phyloP scores from a whole-genome alignment of 192 early-diverging fungal species.

The Bifiguratus adelaidae region DNA sequence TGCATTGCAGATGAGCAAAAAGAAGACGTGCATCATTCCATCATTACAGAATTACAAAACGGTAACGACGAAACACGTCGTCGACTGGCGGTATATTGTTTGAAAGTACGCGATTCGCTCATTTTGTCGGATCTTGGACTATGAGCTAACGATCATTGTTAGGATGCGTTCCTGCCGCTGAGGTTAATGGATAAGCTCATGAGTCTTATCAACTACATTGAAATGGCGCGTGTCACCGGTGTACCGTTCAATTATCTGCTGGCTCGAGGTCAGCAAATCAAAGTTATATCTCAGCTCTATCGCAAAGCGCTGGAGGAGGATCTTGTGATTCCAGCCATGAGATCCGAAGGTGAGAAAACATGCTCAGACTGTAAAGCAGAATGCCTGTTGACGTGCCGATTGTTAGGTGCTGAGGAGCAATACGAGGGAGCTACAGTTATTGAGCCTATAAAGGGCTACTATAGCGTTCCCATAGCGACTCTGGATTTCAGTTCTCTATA shows the following conservation, averaged over 20 bases:
- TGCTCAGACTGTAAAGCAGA: background rate
- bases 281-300: conserved; percentile 95
- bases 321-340: conserved; percentile 82
- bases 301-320: conserved; percentile 74
- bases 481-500: conserved; percentile 98
- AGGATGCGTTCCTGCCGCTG: conserved; percentile 90
- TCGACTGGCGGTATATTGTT: conserved; percentile 91
- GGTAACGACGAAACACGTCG: conserved; percentile 90
- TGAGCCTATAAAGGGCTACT: conserved; percentile 89
- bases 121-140: background rate
- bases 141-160: background rate
- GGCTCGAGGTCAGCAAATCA: conserved; percentile 93
- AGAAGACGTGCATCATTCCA: conserved; percentile 97
- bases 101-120: conserved; percentile 47
- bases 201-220: conserved; percentile 92
- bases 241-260: conserved; percentile 92
- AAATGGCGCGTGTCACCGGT: conserved; percentile 98
- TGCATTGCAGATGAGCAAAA: conserved; percentile 52
- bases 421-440: conserved; percentile 96
- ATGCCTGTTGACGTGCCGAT: background rate
- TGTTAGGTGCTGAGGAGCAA: conserved; percentile 64
- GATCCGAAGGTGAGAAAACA: conserved; percentile 51
- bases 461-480: conserved; percentile 92
- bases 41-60: conserved; percentile 96
- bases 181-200: conserved; percentile 95